Base-by-base conservation (phyloP, 2,329 filamentous ascomycete genomes). In the Dothideomycetes sp. region DNA sequence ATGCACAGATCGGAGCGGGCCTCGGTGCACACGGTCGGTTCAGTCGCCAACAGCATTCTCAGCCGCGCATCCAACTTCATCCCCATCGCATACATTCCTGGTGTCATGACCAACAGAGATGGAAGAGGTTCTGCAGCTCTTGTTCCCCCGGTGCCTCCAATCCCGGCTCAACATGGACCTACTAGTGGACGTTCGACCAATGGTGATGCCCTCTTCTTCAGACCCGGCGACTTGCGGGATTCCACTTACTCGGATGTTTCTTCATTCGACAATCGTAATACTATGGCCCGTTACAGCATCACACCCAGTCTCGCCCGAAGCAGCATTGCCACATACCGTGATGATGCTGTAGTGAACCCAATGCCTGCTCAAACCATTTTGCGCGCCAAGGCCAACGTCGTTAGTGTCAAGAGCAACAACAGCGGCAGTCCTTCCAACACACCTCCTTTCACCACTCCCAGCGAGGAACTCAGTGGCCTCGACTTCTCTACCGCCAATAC, bases 31-130 rank as follows among this genome's bases (percentile, higher is more conserved):
- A 84, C 84, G n/a, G 81, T 89, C 41, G 76, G 82, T 54, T 96
- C 89, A 10, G 86, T 98, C 57, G 91, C 91, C 12, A 95, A 88
- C 8, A 96, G 89, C 18, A 87, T 96, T 45, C 75, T 95, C 46
- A 96, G 91, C 13, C 80, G 91, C 47, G 91, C 91, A 34, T 96
- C 91, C 55, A 98, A 98, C 68, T 89, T 98, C 59, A 98, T 98
- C 54, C 91, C 96, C 65, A 98, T 98, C 63, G 91, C 91, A 42
- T 98, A 96, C 62, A 96, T 98, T 50, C 91, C 91, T 11, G 91
- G 91, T 45, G 88, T 96, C 54, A 60, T 53, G 16, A n/a, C n/a
- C n/a, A 95, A 95, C 65, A 78, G 89, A 51, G 87, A 88, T 10
- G 80, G 81, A 6, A 83, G 84, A 4, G 80, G 82, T n/a, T 89